Percentiles rank a stretch among this genome's conserved stretches.
Conservation (phyloP, 768 basidiomycete genomes). For the Phlegmacium glaucopus region DNA sequence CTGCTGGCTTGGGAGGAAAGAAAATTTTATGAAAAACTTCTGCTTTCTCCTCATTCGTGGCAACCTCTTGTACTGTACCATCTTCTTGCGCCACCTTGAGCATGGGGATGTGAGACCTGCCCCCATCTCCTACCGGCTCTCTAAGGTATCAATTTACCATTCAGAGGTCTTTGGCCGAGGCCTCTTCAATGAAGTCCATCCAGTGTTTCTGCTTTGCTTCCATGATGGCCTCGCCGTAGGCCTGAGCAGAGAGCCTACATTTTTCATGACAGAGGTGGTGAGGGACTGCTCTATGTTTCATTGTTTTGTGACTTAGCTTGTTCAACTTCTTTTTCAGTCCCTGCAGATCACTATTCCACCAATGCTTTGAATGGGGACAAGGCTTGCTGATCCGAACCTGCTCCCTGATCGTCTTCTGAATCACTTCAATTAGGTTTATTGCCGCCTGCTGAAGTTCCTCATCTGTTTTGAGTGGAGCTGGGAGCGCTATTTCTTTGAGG, state of each 20-base stretch:
- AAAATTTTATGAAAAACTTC: no score
- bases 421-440: not conserved
- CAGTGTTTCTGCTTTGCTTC: constrained; percentile 20
- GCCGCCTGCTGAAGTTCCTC: constrained; percentile 1
- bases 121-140: no score
- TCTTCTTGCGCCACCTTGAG: no score
- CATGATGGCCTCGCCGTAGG: constrained; percentile 8
- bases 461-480: not conserved
- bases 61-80: no score
- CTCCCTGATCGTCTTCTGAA: constrained; percentile 2
- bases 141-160: constrained; percentile 7
- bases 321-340: constrained; percentile 8
- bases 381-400: not conserved
- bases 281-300: constrained; percentile 1
- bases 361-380: constrained; percentile 2
- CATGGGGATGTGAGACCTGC: no score
- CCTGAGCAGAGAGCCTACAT: constrained; percentile 1
- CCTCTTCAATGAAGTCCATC: constrained; percentile 22
- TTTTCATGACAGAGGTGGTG: not conserved
- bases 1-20: no score
- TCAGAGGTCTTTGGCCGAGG: constrained; percentile 11
- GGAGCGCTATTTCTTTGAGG: not conserved
- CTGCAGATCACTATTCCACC: constrained; percentile 20
- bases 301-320: constrained; percentile 6
- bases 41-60: no score